Percentiles rank a stretch among this genome's conserved stretches.
phyloP scores from a whole-genome alignment of 1,284 basidiomycete genomes.

The Fereydounia khargensis region DNA sequence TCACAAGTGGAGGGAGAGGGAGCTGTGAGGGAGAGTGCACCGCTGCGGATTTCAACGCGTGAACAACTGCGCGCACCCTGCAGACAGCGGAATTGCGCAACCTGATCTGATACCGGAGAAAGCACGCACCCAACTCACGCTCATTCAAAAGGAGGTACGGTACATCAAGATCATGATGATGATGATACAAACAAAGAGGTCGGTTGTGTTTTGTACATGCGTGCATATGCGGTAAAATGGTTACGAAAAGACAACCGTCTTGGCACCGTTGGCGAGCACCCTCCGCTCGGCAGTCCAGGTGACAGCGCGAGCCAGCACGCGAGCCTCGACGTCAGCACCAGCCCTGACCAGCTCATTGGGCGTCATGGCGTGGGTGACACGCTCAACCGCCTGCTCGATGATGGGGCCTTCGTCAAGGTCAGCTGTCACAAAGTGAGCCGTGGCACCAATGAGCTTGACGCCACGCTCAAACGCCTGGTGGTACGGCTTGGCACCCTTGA shows the following conservation, averaged over 20 bases:
- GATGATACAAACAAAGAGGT: too few relatives aligned
- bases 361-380: constrained; percentile 45
- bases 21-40: too few relatives aligned
- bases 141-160: too few relatives aligned
- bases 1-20: too few relatives aligned
- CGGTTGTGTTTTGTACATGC: too few relatives aligned
- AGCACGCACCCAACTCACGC: too few relatives aligned
- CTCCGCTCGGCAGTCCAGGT: constrained; percentile 51
- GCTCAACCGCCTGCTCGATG: constrained; percentile 53
- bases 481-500: constrained; percentile 54
- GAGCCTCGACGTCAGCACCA: constrained; percentile 48
- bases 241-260: constrained; percentile 56
- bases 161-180: too few relatives aligned
- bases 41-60: too few relatives aligned
- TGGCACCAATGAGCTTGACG: constrained; percentile 54
- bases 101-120: too few relatives aligned
- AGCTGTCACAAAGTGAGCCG: constrained; percentile 51
- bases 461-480: constrained; percentile 53
- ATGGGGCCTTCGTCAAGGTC: constrained; percentile 56
- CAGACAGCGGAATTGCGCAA: too few relatives aligned
- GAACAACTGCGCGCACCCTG: too few relatives aligned
- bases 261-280: constrained; percentile 50
- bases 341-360: constrained; percentile 43
- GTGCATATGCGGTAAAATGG: too few relatives aligned
- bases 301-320: constrained; percentile 50